These are phyloP conservation scores for Penicillium hordei DNA, from an alignment of 2,329 filamentous ascomycete genomes.

Conservation along the genomic window DNA sequence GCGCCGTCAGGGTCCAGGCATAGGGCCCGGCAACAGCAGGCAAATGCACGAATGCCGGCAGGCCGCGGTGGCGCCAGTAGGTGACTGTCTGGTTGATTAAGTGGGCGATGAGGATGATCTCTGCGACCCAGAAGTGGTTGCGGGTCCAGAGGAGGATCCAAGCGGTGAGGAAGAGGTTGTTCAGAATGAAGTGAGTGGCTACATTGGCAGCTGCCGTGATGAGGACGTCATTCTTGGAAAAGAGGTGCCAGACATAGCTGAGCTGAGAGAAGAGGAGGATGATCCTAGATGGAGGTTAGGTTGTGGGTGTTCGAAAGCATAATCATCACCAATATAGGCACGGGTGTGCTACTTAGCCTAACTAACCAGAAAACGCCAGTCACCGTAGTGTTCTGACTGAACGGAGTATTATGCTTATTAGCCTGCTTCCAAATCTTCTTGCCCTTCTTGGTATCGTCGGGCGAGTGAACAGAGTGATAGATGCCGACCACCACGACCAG, in stretches of 20 bases:
- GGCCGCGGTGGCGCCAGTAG: slow-evolving; percentile 76
- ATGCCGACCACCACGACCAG: slow-evolving; percentile 69
- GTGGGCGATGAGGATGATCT: slow-evolving; percentile 75
- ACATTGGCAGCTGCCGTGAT: slow-evolving; percentile 72
- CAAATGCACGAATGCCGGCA: slow-evolving; percentile 72
- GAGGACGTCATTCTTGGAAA: slow-evolving; percentile 62
- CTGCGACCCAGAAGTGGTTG: slow-evolving; percentile 70
- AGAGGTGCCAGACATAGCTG: slow-evolving; percentile 74
- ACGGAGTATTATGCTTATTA: slow-evolving; percentile 65
- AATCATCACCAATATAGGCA: neutral
- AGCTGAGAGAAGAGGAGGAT: slow-evolving; percentile 73
- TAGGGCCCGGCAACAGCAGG: slow-evolving; percentile 74
- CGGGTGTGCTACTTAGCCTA: neutral
- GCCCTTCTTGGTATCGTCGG: slow-evolving; percentile 61
- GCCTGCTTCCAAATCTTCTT: slow-evolving; percentile 76
- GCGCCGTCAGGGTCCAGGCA: slow-evolving; percentile 80
- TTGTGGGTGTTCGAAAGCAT: neutral
- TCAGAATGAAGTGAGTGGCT: slow-evolving; percentile 78
- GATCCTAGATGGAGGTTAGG: slow-evolving; percentile 52
- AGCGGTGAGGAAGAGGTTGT: slow-evolving; percentile 78
- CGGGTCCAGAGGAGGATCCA: slow-evolving; percentile 83
- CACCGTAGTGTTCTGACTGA: slow-evolving; percentile 67
- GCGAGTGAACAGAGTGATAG: slow-evolving; percentile 69
- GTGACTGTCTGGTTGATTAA: slow-evolving; percentile 75
- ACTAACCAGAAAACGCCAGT: slow-evolving; percentile 72